Evolutionary conservation across 768 basidiomycete genomes (phyloP).

Genomic region (Boletus edulis): DNA sequence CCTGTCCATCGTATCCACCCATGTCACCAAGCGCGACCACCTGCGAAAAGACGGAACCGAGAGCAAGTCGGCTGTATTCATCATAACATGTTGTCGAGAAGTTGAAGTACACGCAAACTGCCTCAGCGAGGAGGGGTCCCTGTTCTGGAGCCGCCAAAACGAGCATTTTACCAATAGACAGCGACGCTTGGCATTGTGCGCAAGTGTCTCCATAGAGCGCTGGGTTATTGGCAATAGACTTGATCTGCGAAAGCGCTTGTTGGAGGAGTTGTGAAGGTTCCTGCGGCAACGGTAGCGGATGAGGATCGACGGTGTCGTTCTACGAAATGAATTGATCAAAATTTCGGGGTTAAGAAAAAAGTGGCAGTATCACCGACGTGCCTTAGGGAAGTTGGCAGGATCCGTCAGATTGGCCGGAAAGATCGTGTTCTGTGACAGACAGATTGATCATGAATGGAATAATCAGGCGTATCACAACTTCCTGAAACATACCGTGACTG

Average conservation of each 20-base stretch:
- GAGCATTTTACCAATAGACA: conserved; percentile 43
- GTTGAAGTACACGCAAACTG: conserved; percentile 43
- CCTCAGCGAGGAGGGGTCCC: conserved; percentile 40
- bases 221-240: conserved; percentile 38
- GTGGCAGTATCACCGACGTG: conserved; percentile 4
- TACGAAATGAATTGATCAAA: conserved; percentile 8
- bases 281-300: conserved; percentile 39
- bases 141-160: conserved; percentile 40
- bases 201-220: conserved; percentile 37
- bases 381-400: conserved; percentile 56
- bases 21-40: conserved; percentile 46
- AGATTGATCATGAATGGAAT: not conserved
- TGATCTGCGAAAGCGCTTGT: conserved; percentile 38
- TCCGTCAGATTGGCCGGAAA: conserved; percentile 60
- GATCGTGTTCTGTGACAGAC: conserved; percentile 41
- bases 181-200: conserved; percentile 37
- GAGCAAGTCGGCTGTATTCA: conserved; percentile 33
- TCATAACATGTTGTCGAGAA: conserved; percentile 35
- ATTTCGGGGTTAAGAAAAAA: not conserved
- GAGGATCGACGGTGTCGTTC: conserved; percentile 46
- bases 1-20: conserved; percentile 51
- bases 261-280: conserved; percentile 35
- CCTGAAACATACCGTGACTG: conserved; percentile 47
- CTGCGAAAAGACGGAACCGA: conserved; percentile 46
- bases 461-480: not conserved